Conservation (phyloP, 2,329 filamentous ascomycete species). For the Cladosporium sp. region DNA sequence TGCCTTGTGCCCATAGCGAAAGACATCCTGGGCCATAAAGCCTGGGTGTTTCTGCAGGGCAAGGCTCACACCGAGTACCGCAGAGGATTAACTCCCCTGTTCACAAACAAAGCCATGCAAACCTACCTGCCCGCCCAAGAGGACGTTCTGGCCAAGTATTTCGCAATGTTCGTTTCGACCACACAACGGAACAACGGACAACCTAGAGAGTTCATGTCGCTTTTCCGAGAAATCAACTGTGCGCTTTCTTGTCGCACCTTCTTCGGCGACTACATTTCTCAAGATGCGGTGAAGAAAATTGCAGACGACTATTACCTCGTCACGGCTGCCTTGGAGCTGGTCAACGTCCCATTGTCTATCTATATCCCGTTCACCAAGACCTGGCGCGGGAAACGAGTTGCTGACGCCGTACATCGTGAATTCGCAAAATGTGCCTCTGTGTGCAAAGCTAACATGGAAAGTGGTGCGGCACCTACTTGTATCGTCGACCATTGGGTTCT, state of each 20-base stretch:
- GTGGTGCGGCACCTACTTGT: too few species aligned
- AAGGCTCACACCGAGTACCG: neutral
- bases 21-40: neutral
- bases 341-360: conserved; percentile 19
- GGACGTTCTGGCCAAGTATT: neutral
- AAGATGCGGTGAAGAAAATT: conserved; percentile 12
- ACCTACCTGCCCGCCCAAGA: neutral
- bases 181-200: neutral
- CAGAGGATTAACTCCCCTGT: neutral
- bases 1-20: conserved; percentile 10
- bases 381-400: too few species aligned
- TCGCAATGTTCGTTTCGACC: neutral
- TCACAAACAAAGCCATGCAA: too few species aligned
- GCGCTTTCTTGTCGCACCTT: conserved; percentile 12
- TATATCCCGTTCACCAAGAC: too few species aligned
- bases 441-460: too few species aligned
- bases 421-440: too few species aligned
- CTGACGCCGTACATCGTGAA: too few species aligned
- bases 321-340: conserved; percentile 11
- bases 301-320: conserved; percentile 11
- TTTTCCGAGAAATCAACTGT: conserved; percentile 14
- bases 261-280: conserved; percentile 13
- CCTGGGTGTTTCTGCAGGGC: conserved; percentile 9
- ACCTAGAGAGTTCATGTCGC: conserved; percentile 7
- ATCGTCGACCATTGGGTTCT: too few species aligned